Base-by-base conservation (phyloP, 2,329 filamentous ascomycete species). In the Ophiostoma himal-ulmi region DNA sequence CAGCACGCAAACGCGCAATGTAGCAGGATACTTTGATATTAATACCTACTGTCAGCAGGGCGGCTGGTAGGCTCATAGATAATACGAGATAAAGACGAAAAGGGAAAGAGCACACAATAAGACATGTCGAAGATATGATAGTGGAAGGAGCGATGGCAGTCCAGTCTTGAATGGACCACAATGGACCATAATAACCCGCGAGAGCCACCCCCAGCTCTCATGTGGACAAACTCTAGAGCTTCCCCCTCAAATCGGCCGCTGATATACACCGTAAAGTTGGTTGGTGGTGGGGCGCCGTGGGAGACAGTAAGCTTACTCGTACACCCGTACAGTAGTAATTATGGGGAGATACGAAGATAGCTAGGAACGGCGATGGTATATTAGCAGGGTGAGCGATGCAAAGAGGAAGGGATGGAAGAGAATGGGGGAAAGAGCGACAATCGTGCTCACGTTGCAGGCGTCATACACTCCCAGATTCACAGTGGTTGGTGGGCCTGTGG, bases 141-240 rank as follows among this genome's bases (percentile, higher is more conserved):
- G 57, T 62, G 57, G 57, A 36, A 62, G 57, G 57, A 36, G 57
- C 57, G 14, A 34, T 30, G 60, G 30, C 60, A 64, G 52, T 20
- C 65, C 69, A 68, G 65, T 41, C 36, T 64, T 52, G 39, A n/a
- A 30, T 22, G 30, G 65, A n/a, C 39, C 34, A n/a, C 20, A 30
- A 65, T 67, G 64, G 41, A 36, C 64, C 22, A 57, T 11, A 57
- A 26, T 26, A 11, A 26, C n/a, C 52, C 52, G 52, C 10, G 34
- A 70, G 64, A 67, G 57, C 65, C 60, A 54, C n/a, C 44, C 69
- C 62, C 69, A 66, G 62, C 48, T 65, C 64, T 48, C n/a, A 26
- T 62, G 64, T 70, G 69, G 69, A 39, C 69, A 70, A 52, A 57
- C 36, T 57, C 37, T n/a, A 26, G 64, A 68, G 69, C 69, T 70